Evolutionary conservation across 768 basidiomycete species (phyloP).

Genomic region (Mycena indigotica): DNA sequence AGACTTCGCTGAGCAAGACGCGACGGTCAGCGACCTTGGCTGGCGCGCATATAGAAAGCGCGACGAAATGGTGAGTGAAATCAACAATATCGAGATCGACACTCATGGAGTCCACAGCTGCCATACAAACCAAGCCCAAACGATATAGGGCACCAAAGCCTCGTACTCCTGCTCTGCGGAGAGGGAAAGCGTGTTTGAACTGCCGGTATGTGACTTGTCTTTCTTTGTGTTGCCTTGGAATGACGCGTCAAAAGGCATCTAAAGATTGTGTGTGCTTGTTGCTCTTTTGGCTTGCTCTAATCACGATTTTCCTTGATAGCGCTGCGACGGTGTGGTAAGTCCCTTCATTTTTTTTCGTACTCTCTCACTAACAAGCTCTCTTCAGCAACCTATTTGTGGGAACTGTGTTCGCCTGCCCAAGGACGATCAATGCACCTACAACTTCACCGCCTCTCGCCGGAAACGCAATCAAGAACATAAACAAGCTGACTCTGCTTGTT

Average conservation of each 20-base stretch:
- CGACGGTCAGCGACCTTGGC: not conserved
- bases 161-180: not conserved
- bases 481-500: not conserved
- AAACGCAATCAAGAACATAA: not conserved
- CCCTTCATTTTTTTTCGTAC: not conserved
- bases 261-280: not conserved
- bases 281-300: not conserved
- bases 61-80: not conserved
- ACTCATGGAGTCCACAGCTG: not conserved
- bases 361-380: not conserved
- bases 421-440: not conserved
- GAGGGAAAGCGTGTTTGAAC: not conserved
- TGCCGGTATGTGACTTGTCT: not conserved
- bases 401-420: not conserved
- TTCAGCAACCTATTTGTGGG: not conserved
- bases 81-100: not conserved
- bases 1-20: not conserved
- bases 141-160: not conserved
- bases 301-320: not conserved
- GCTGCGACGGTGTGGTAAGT: not conserved
- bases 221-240: not conserved
- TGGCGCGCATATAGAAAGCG: not conserved
- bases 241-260: not conserved
- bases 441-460: not conserved
- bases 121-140: not conserved